A percentile compares a stretch with the other conserved stretches of the same genome.
phyloP scores from a whole-genome alignment of 805 yeast species.

The Brettanomyces custersianus region DNA sequence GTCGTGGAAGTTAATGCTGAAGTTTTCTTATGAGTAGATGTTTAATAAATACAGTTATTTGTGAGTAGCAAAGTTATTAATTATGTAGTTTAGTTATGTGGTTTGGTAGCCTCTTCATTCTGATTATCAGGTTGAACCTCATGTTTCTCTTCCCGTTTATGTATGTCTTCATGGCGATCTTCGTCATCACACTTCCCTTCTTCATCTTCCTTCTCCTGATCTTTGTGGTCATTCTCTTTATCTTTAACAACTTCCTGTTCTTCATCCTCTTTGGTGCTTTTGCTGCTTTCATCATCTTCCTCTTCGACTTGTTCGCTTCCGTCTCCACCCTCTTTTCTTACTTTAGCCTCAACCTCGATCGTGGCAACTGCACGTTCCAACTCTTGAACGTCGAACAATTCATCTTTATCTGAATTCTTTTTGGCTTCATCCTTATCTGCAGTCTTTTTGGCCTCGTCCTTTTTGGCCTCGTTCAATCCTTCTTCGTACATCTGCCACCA shows the following conservation, averaged over 20 bases:
- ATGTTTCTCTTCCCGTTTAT: no score
- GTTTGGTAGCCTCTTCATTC: no score
- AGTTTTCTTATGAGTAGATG: conserved; percentile 62
- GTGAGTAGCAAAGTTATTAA: no score
- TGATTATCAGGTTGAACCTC: no score
- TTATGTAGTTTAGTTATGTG: no score
- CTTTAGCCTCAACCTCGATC: conserved; percentile 30
- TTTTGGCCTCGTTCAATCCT: conserved; percentile 24
- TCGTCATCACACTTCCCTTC: not conserved
- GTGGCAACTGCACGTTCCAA: conserved; percentile 34
- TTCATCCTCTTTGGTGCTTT: not conserved
- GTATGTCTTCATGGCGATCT: no score
- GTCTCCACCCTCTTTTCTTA: conserved; percentile 8
- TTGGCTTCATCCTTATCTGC: conserved; percentile 15
- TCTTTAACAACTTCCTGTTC: not conserved
- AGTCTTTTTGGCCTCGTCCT: conserved; percentile 13
- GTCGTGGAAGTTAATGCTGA: conserved; percentile 86
- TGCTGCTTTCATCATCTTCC: not conserved
- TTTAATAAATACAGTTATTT: no score
- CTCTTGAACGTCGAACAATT: conserved; percentile 38
- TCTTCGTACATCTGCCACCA: conserved; percentile 52
- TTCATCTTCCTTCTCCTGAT: not conserved
- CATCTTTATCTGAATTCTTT: not conserved
- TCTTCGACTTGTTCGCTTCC: conserved; percentile 1
- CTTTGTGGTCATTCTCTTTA: conserved; percentile 1